Percentiles rank a stretch among this genome's conserved stretches.
phyloP scores from a whole-genome alignment of 2,329 filamentous ascomycete species.

The Ilyonectria mors-panacis region DNA sequence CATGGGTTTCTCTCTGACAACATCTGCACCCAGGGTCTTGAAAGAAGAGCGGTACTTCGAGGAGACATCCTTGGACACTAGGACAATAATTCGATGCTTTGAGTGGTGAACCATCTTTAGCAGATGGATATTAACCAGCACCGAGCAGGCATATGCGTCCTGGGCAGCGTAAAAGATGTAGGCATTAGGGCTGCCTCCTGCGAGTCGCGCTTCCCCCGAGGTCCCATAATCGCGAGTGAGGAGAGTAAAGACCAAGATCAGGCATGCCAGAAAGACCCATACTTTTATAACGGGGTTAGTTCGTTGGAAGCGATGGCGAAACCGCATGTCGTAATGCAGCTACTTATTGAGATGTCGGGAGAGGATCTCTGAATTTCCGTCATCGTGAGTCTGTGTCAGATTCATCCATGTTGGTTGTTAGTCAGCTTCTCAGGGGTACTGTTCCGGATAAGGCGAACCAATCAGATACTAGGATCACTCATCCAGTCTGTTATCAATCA shows the following conservation, averaged over 20 bases:
- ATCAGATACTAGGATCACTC: no score
- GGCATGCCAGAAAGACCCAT: background rate
- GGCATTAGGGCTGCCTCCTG: conserved; percentile 23
- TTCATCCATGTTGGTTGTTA: no score
- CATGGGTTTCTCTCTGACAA: conserved; percentile 32
- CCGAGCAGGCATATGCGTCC: conserved; percentile 38
- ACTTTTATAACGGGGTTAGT: background rate
- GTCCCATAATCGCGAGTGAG: background rate
- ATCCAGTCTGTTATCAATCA: no score
- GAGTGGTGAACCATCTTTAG: conserved; percentile 24
- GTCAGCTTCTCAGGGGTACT: no score
- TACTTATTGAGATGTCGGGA: background rate
- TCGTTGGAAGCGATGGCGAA: conserved; percentile 1
- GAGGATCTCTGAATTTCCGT: background rate
- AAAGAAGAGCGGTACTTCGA: conserved; percentile 24
- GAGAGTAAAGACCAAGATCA: background rate
- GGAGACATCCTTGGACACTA: conserved; percentile 32
- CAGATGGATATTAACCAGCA: conserved; percentile 33
- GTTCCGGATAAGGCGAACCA: no score
- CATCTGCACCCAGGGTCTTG: conserved; percentile 24
- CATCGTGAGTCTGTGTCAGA: background rate
- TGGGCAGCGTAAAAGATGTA: conserved; percentile 41
- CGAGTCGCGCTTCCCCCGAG: background rate
- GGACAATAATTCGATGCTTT: conserved; percentile 29
- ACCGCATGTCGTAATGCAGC: conserved; percentile 5